Conservation (phyloP, 345 rosid genomes). For the Eucalyptus paniculata region DNA sequence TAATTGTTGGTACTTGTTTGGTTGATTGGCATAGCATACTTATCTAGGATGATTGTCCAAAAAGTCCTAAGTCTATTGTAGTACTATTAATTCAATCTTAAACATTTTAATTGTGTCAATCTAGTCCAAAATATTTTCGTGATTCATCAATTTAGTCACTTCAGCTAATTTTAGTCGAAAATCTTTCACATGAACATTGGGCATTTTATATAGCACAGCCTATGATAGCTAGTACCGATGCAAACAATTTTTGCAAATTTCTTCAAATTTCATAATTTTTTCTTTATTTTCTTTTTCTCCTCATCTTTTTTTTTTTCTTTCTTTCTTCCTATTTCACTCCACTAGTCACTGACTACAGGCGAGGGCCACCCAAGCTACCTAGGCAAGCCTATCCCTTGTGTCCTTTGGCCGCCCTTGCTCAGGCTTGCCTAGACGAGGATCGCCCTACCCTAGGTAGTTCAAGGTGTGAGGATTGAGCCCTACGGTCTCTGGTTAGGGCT, state of each 20-base stretch:
- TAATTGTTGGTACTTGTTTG: background rate
- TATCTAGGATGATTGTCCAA: background rate
- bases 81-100: background rate
- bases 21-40: background rate
- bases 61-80: background rate
- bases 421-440: rapidly evolving
- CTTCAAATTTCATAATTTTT: background rate
- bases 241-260: background rate
- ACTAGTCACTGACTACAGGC: background rate
- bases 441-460: background rate
- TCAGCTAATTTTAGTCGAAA: background rate
- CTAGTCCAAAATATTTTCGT: background rate
- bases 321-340: background rate
- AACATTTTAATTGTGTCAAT: background rate
- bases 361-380: background rate
- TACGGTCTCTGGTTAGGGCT: background rate
- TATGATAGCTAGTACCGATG: rapidly evolving
- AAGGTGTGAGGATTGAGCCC: background rate
- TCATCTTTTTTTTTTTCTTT: background rate
- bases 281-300: background rate
- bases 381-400: background rate
- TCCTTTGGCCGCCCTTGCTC: background rate
- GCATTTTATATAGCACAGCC: too few relatives aligned
- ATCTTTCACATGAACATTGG: too few relatives aligned
- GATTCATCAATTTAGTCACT: background rate